Percentiles rank a stretch among this genome's conserved stretches.
Evolutionary conservation across 768 basidiomycete genomes (phyloP).

Genomic region (Boletus rufocinnamomeus): DNA sequence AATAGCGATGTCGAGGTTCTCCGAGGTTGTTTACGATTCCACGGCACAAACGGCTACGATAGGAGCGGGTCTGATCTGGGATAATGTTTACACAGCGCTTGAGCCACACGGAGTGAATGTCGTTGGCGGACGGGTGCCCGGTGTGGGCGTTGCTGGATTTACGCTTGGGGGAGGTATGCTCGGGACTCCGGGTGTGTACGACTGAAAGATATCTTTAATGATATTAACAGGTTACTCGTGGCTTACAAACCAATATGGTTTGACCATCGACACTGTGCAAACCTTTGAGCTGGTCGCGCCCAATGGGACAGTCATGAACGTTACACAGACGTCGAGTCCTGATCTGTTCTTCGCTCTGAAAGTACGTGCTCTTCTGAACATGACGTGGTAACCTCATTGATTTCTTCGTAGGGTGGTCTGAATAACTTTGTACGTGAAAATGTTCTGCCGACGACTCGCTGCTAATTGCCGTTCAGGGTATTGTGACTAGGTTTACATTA

Average conservation of each 20-base stretch:
- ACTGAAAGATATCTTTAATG: background rate
- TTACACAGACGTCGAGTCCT: background rate
- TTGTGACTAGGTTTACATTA: slow-evolving; percentile 60
- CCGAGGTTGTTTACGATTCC: slow-evolving; percentile 42
- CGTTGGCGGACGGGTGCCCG: slow-evolving; percentile 54
- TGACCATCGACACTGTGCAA: slow-evolving; percentile 56
- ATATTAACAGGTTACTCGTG: slow-evolving; percentile 34
- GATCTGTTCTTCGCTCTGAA: slow-evolving; percentile 29
- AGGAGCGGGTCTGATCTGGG: slow-evolving; percentile 56
- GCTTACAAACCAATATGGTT: slow-evolving; percentile 61
- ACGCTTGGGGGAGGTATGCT: slow-evolving; percentile 48
- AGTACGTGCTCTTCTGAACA: slow-evolving; percentile 23
- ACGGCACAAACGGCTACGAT: slow-evolving; percentile 41
- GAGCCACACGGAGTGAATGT: slow-evolving; percentile 53
- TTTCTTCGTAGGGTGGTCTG: slow-evolving; percentile 49
- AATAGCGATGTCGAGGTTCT: slow-evolving; percentile 55
- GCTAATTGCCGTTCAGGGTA: slow-evolving; percentile 39
- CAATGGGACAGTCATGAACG: slow-evolving; percentile 41
- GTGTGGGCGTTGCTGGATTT: slow-evolving; percentile 63
- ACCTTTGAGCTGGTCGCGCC: slow-evolving; percentile 56
- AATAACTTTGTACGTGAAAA: slow-evolving; percentile 55
- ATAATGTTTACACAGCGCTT: slow-evolving; percentile 57
- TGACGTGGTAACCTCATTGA: background rate
- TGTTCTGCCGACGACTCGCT: background rate
- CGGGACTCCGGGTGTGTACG: background rate